These are phyloP conservation scores for Hordeum marinum DNA, from an alignment of 176 grass and related monocot species.

Conservation along the genomic window DNA sequence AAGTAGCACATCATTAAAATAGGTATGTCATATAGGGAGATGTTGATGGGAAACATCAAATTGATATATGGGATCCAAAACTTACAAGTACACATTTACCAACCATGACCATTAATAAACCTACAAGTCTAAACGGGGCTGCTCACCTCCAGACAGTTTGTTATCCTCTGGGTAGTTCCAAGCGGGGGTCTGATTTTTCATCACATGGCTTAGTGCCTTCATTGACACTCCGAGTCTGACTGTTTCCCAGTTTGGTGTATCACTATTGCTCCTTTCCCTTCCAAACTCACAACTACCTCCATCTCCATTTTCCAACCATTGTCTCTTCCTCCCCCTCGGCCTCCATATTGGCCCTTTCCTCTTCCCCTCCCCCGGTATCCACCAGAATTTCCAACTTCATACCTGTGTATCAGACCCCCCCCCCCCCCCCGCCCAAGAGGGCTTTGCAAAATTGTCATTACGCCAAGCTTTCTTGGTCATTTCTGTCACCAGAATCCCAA, in stretches of 20 bases:
- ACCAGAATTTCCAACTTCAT: too few species aligned
- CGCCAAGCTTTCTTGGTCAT: too few species aligned
- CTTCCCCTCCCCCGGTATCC: slow-evolving; percentile 35
- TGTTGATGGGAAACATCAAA: neutral
- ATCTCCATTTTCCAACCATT: slow-evolving; percentile 24
- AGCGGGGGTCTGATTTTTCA: slow-evolving; percentile 41
- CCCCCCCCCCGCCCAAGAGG: too few species aligned
- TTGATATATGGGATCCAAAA: neutral
- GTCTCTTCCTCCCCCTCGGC: slow-evolving; percentile 35
- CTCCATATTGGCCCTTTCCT: slow-evolving; percentile 48
- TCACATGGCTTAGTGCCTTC: slow-evolving; percentile 18
- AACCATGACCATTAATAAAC: neutral
- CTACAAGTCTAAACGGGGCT: neutral
- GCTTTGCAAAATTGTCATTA: too few species aligned
- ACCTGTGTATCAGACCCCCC: too few species aligned
- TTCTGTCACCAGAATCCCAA: too few species aligned
- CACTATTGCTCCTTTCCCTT: slow-evolving; percentile 14
- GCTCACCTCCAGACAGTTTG: slow-evolving; percentile 27
- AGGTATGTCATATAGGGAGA: neutral
- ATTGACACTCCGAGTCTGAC: slow-evolving; percentile 7
- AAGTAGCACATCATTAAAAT: neutral
- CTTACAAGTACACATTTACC: neutral
- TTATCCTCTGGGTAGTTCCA: slow-evolving; percentile 31
- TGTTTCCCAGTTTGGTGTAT: slow-evolving; percentile 29
- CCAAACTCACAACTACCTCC: slow-evolving; percentile 30